Percentiles rank a stretch among this genome's conserved stretches.
Conservation (phyloP, 768 basidiomycete species). For the Leccinellum luteum region DNA sequence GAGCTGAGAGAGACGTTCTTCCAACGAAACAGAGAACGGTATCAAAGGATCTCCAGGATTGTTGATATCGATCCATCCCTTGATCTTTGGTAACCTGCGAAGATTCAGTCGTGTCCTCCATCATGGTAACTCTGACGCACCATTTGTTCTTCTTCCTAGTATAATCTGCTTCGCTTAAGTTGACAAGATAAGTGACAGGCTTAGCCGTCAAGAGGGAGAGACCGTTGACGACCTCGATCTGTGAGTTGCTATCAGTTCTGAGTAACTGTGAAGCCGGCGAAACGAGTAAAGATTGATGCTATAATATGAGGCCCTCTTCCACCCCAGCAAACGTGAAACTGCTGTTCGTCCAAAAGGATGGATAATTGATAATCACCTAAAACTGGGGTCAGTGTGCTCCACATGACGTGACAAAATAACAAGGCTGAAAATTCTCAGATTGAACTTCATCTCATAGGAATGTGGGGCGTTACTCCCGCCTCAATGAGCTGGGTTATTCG, state of each 20-base stretch:
- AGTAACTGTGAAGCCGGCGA: neutral
- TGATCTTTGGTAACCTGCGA: constrained; percentile 91
- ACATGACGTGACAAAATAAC: neutral
- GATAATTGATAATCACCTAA: constrained; percentile 21
- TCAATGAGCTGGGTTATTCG: constrained; percentile 96
- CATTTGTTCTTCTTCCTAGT: constrained; percentile 99
- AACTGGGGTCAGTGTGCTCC: constrained; percentile 6
- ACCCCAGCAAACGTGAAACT: constrained; percentile 71
- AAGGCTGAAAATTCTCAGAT: constrained; percentile 36
- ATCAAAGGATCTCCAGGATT: constrained; percentile 96
- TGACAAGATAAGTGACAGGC: constrained; percentile 97
- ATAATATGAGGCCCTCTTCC: constrained; percentile 71
- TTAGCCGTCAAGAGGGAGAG: constrained; percentile 93
- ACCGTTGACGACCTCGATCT: constrained; percentile 90
- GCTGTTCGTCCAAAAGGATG: constrained; percentile 53
- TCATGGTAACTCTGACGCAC: constrained; percentile 34
- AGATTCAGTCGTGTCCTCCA: neutral
- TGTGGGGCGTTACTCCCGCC: constrained; percentile 88
- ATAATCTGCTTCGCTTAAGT: constrained; percentile 92
- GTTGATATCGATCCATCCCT: constrained; percentile 95
- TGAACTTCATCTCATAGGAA: constrained; percentile 61
- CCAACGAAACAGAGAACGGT: constrained; percentile 94
- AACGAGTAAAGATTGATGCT: neutral
- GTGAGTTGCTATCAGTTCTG: constrained; percentile 14
- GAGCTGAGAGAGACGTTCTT: constrained; percentile 77